Evolutionary conservation across 768 basidiomycete genomes (phyloP).

Genomic region (Xanthoconium purpureum): DNA sequence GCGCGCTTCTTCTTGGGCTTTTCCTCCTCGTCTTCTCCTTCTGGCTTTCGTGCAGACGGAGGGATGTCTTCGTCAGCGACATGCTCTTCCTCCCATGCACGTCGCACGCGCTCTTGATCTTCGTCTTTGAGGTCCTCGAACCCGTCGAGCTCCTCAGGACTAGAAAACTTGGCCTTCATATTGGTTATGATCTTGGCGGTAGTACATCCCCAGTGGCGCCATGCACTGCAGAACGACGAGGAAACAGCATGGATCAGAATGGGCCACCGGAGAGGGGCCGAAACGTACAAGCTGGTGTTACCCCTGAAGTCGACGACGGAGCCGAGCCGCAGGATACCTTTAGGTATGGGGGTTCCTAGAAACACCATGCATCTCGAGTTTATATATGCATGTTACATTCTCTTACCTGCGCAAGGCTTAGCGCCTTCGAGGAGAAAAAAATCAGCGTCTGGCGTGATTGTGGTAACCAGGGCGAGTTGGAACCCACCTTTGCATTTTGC

Average conservation of each 20-base stretch:
- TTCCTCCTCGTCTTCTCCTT: conserved; percentile 47
- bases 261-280: background rate
- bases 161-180: conserved; percentile 58
- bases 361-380: conserved; percentile 8
- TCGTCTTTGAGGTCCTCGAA: conserved; percentile 68
- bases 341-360: conserved; percentile 65
- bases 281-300: conserved; percentile 59
- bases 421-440: conserved; percentile 49
- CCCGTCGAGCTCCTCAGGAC: conserved; percentile 75
- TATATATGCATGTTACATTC: background rate
- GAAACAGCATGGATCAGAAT: background rate
- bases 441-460: conserved; percentile 19
- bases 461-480: conserved; percentile 5
- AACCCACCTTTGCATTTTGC: conserved; percentile 76
- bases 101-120: conserved; percentile 67
- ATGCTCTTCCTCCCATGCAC: conserved; percentile 73
- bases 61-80: conserved; percentile 87
- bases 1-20: conserved; percentile 53
- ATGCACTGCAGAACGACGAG: conserved; percentile 45
- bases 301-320: conserved; percentile 73
- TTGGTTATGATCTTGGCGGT: conserved; percentile 68
- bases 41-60: conserved; percentile 61
- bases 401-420: conserved; percentile 70
- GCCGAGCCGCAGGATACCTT: conserved; percentile 73
- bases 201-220: conserved; percentile 91